Evolutionary conservation across 1,139 yeast species (phyloP).

Genomic region (Yamadazyma atmosphaerica): DNA sequence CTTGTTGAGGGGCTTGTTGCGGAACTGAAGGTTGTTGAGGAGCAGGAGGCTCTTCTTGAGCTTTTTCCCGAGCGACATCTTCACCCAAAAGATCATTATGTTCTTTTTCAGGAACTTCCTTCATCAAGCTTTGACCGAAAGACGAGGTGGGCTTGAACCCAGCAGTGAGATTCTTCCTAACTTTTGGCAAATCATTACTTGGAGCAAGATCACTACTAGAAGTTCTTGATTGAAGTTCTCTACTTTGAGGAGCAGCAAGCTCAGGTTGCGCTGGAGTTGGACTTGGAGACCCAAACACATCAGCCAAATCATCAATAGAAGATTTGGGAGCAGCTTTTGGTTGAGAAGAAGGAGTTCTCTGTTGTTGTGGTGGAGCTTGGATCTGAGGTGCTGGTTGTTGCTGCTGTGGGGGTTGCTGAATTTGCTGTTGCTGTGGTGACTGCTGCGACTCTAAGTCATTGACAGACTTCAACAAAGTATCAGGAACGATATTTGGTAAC

Average conservation of each 20-base stretch:
- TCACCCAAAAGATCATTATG: conserved; percentile 30
- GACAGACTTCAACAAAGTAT: conserved; percentile 44
- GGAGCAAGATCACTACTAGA: conserved; percentile 42
- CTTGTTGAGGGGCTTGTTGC: conserved; percentile 5
- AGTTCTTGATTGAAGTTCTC: conserved; percentile 22
- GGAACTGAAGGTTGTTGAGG: conserved; percentile 11
- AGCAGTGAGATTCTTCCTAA: conserved; percentile 38
- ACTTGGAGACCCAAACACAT: conserved; percentile 47
- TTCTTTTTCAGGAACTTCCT: conserved; percentile 24
- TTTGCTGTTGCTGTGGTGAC: conserved; percentile 7
- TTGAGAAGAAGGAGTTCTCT: conserved; percentile 16
- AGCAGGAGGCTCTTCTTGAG: conserved; percentile 2
- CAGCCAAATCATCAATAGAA: conserved; percentile 66
- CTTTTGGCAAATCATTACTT: conserved; percentile 35
- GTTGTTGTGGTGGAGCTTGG: conserved; percentile 7
- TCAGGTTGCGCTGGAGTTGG: conserved; percentile 17
- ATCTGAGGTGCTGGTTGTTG: conserved; percentile 27
- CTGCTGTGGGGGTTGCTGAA: conserved; percentile 12
- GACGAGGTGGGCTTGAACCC: conserved; percentile 60
- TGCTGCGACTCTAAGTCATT: conserved; percentile 17
- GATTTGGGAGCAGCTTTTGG: conserved; percentile 36
- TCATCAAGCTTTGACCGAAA: conserved; percentile 63
- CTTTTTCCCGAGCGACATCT: conserved; percentile 17
- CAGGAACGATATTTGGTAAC: conserved; percentile 71
- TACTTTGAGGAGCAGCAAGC: conserved; percentile 9